Evolutionary conservation across 768 basidiomycete species (phyloP), one percentile per base, ranked within the genome.

Genomic region (Crassisporium funariophilum): DNA sequence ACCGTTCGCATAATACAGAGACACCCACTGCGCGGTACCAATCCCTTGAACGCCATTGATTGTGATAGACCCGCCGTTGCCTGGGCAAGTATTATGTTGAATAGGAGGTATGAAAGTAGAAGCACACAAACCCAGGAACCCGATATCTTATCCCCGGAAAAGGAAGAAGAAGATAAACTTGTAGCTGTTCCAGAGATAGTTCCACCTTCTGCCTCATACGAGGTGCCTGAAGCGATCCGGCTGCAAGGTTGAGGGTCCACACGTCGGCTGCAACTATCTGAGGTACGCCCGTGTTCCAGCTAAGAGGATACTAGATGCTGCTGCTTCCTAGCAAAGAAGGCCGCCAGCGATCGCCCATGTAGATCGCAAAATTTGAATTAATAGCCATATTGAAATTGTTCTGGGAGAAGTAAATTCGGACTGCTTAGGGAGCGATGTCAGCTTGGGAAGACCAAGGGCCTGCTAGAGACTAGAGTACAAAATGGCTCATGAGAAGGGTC

Each of bases 301-400:
- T 70, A 44, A 84, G 60, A 5, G 82, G 82, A 47, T 76, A 75
- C 82, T 82, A 84, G 38, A 83, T 77, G 62, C 70, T 64, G 55
- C 79, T 81, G 54, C 74, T 78, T 11, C 82, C 81, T 4, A 83
- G 69, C 15, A 79, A 56, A 25, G 63, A 60, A 15, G 79, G 72
- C 11, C 78, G 63, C 82, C 82, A 84, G 40, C 82, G 76, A 59
- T 84, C 82, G 34, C 82, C 82, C 78, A 83, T 81, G 54, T 83
- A 84, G 41, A 84, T 73, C 2, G 71, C 75, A 43, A 64, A 64
- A 41, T 71, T 75, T 4, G 64, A 63, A 5, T 73, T 78, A 21
- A 82, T 61, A 11, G 72, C 68, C 36, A 82, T 59, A 57, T 82
- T 79, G 54, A 67, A 82, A 4, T 75, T 68, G 59, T 83, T 84